These are phyloP conservation scores for Carex parvula DNA, from an alignment of 176 grass and related monocot species.

Conservation along the genomic window DNA sequence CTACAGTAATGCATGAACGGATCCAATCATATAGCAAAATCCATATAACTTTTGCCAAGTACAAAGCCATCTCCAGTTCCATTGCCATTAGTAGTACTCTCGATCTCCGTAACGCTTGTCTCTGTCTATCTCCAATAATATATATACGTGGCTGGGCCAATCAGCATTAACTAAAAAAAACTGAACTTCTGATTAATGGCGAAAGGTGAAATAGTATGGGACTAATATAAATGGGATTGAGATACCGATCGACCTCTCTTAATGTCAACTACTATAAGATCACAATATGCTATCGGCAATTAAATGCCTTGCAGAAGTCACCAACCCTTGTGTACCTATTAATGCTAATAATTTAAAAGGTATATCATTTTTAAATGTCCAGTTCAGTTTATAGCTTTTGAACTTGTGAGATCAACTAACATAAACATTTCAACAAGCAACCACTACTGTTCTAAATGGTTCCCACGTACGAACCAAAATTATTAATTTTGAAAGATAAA, in stretches of 20 bases:
- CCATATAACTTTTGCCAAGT: constrained; percentile 5
- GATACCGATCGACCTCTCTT: neutral
- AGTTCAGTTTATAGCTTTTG: neutral
- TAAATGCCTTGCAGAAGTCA: neutral
- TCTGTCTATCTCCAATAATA: neutral
- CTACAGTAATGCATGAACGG: neutral
- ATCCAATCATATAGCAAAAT: constrained; percentile 17
- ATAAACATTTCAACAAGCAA: neutral
- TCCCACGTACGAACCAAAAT: neutral
- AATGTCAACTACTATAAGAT: neutral
- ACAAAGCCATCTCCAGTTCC: neutral
- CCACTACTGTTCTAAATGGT: neutral
- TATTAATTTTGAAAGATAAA: neutral
- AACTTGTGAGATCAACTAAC: constrained; percentile 3
- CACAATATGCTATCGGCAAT: neutral
- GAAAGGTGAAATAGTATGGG: neutral
- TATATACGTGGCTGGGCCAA: neutral
- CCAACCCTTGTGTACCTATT: neutral
- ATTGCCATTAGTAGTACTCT: neutral
- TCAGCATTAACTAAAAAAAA: neutral
- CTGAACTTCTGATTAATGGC: neutral
- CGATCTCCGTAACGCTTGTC: neutral
- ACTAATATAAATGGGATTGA: too few species aligned
- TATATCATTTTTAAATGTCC: neutral
- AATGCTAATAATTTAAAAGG: neutral